Base-by-base conservation (phyloP, 2,329 filamentous ascomycete genomes). In the Phaeosphaeriaceae sp. region DNA sequence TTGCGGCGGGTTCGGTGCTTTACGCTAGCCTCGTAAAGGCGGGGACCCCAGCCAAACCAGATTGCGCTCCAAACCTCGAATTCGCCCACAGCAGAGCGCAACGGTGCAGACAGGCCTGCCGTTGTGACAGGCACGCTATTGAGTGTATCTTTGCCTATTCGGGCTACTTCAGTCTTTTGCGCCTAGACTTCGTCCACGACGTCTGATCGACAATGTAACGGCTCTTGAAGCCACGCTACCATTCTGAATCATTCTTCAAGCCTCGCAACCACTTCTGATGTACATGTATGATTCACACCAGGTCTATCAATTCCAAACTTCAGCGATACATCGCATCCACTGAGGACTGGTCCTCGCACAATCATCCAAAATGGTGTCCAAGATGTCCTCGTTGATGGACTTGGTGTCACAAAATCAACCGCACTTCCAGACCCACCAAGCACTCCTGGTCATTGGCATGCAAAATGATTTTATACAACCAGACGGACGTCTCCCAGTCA, bases 391-490 rank as follows among this genome's bases (percentile, higher is more conserved):
- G 20, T 73, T 82, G 42, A 70, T 79, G 57, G 79, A 80, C 46
- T 71, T 82, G 47, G 76, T 82, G 21, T 74, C 78, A 36, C 78
- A 81, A 60, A 79, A 80, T 51, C 77, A 76, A 52, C 84, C 85
- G 17, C 79, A 79, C 53, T 81, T 89, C 58, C 79, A 85, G 61
- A 88, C 86, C 22, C 80, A 84, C 56, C 86, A 87, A 78, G 94
- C 92, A 1, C 83, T 99, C 45, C 82, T 98, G 20, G 81, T 96
- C 19, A 84, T 97, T 63, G 94, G 97, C 70, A 86, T 96, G 36
- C 95, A 98, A 73, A 92, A 96, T 69, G 94, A 97, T 75, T 97
- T 98, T 70, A 80, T 96, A 57, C 83, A 87, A 7, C 79, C 86
- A 1, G 83, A 87, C 51, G 90, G 91, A 54, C 85, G 88, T 24